Conservation (phyloP, 257 asterid genomes). For the Nemophila menziesii region DNA sequence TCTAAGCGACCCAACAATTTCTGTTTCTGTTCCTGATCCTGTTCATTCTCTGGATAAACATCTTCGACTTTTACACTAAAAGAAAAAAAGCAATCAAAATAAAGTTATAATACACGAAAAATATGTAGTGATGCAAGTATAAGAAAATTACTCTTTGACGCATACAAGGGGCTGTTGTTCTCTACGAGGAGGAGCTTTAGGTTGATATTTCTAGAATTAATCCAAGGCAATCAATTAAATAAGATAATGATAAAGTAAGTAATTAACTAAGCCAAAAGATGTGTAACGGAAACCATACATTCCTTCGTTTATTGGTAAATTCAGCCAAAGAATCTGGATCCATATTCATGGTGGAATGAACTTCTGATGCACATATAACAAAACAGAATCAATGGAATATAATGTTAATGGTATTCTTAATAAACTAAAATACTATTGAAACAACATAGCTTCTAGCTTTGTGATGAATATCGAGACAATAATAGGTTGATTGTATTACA, state of each 20-base stretch:
- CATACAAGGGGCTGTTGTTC: slow-evolving; percentile 31
- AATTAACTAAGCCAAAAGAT: neutral
- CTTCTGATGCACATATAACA: neutral
- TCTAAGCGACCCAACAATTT: slow-evolving; percentile 48
- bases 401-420: neutral
- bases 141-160: slow-evolving; percentile 49
- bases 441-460: neutral
- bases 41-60: slow-evolving; percentile 41
- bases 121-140: neutral
- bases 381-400: neutral
- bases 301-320: slow-evolving; percentile 19
- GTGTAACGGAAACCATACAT: slow-evolving; percentile 11
- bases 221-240: slow-evolving; percentile 2
- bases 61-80: slow-evolving; percentile 56
- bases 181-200: slow-evolving; percentile 69
- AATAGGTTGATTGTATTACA: neutral
- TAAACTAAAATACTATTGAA: too few species aligned
- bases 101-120: neutral
- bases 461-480: neutral
- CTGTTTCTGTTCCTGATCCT: slow-evolving; percentile 55
- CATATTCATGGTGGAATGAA: slow-evolving; percentile 13
- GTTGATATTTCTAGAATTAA: slow-evolving; percentile 43
- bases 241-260: neutral
- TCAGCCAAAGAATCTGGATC: slow-evolving; percentile 24
- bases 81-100: slow-evolving; percentile 1